phyloP scores from a whole-genome alignment of 106 monocot species.

The Apostasia shenzhenica region DNA sequence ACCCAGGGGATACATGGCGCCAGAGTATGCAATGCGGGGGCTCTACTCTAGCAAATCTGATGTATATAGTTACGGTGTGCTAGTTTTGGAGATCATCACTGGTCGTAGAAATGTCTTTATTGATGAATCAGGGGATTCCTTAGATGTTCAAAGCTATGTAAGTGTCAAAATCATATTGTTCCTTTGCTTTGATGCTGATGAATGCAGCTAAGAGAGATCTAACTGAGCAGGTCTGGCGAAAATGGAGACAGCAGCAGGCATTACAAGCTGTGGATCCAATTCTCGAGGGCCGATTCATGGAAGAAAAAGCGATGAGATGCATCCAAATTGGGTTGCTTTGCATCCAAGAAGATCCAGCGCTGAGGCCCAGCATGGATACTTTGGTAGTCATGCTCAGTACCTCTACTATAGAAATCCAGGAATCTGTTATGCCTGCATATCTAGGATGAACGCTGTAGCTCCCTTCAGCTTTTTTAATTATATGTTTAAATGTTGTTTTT shows the following conservation, averaged over 20 bases:
- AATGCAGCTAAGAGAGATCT: too few relatives aligned
- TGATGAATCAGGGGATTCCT: not conserved
- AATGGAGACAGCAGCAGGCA: not conserved
- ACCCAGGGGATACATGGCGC: not conserved
- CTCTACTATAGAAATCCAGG: not conserved
- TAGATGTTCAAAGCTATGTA: not conserved
- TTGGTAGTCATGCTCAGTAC: not conserved
- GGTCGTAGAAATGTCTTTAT: not conserved
- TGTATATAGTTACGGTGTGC: not conserved
- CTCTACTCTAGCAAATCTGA: not conserved
- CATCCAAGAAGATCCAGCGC: constrained; percentile 6
- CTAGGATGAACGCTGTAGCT: too few relatives aligned
- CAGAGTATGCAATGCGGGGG: not conserved
- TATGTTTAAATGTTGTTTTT: too few relatives aligned
- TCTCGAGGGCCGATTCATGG: not conserved
- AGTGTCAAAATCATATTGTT: too few relatives aligned
- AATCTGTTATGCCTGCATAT: too few relatives aligned
- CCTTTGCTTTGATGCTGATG: too few relatives aligned
- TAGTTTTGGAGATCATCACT: not conserved
- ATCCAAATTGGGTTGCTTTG: constrained; percentile 10
- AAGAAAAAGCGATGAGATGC: not conserved
- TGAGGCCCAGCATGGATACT: constrained; percentile 2
- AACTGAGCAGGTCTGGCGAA: not conserved
- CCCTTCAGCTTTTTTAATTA: too few relatives aligned
- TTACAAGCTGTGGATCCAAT: not conserved